Evolutionary conservation across 495 filamentous ascomycete species (phyloP).

Genomic region (Copromyces sp.): DNA sequence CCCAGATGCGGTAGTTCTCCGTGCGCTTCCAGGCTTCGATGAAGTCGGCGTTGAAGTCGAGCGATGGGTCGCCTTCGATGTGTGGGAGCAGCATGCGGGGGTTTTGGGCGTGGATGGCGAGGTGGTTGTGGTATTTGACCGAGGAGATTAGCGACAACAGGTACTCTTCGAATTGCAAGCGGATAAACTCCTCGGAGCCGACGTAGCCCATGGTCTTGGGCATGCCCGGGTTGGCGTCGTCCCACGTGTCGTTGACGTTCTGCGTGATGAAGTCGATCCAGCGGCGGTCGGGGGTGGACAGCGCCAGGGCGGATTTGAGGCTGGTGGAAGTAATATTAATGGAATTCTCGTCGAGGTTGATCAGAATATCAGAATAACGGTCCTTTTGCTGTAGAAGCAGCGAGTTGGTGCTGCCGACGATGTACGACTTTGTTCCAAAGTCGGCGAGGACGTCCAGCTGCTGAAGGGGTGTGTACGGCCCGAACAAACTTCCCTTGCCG

Average conservation of each 20-base stretch:
- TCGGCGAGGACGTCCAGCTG: conserved; percentile 92
- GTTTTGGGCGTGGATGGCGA: conserved; percentile 50
- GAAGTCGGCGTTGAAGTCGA: conserved; percentile 71
- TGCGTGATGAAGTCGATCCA: conserved; percentile 96
- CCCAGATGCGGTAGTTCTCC: conserved; percentile 80
- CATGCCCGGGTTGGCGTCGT: conserved; percentile 74
- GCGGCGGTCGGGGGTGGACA: conserved; percentile 79
- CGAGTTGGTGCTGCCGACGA: conserved; percentile 95
- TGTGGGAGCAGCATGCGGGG: conserved; percentile 49
- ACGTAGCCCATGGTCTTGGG: conserved; percentile 93
- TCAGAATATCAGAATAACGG: conserved; percentile 92
- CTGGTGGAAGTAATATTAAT: conserved; percentile 76
- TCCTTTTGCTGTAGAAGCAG: conserved; percentile 88
- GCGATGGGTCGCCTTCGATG: conserved; percentile 73
- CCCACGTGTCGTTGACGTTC: conserved; percentile 92
- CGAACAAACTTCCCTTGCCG: conserved; percentile 91
- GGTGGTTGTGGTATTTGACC: conserved; percentile 79
- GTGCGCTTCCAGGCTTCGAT: conserved; percentile 73
- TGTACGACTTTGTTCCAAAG: conserved; percentile 89
- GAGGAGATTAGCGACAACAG: conserved; percentile 78
- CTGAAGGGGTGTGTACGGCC: conserved; percentile 92
- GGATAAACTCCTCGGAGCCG: conserved; percentile 95
- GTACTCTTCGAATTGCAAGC: conserved; percentile 96
- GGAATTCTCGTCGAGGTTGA: conserved; percentile 87
- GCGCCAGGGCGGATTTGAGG: conserved; percentile 62